Base-by-base conservation (phyloP, 208 protist genomes). In the Crithidia brevicula region DNA sequence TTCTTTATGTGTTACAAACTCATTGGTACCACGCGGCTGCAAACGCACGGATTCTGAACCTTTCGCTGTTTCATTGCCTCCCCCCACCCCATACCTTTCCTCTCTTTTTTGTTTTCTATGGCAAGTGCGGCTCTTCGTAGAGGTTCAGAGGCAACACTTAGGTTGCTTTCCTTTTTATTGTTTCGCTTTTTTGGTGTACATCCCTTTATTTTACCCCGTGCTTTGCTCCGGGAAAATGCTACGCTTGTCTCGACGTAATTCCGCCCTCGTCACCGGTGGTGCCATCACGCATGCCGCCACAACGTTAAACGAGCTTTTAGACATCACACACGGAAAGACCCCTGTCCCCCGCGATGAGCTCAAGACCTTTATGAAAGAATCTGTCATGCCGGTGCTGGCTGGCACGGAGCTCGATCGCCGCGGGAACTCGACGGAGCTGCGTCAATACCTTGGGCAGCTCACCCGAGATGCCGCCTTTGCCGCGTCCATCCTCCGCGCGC, bases 391-490 rank as follows among this genome's bases (percentile, higher is more conserved):
- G 11, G 40, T 96, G 5, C 62, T 96, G 34, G 56, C 83, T 11
- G 71, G 82, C 3, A 92, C 85, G 16, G 40, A 78, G n/a, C 36
- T 94, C 1, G 92, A 95, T 47, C 51, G 81, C 15, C 75, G 79
- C 27, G 73, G 82, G 25, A 78, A 94, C 54, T 79, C 67, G 3
- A 59, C 36, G 1, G 77, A 83, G 36, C 72, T 92, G 49, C 82
- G 84, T 3, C 71, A 67, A 7, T 67, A 64, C n/a, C 63, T 94
- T n/a, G 63, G 82, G 2, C 81, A 89, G 57, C 75, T 96, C 42
- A 65, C 87, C 0, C 88, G 89, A 20, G 87, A 96, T 52, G 76
- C 88, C 2, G 77, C 87, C 47, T 94, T 93, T 57, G 82, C 89
- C 3, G 89, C 87, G 13, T 47, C 75, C 52, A 76, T 94, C 13